These are phyloP conservation scores for Brasenia schreberi DNA, from an alignment of 164 flowering plant genomes.

Conservation along the genomic window DNA sequence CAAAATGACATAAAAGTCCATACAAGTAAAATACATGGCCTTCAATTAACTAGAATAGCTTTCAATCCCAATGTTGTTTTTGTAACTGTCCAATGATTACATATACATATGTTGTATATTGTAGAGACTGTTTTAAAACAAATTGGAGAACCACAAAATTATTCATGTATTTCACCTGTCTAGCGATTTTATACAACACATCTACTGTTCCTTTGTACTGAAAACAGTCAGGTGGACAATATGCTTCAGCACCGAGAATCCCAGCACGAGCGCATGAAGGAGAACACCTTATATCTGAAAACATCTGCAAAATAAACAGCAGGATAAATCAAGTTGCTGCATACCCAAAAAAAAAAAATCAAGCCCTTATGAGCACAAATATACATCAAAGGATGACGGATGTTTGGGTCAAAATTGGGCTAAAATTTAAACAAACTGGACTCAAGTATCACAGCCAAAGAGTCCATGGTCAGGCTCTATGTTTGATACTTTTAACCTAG, in stretches of 20 bases:
- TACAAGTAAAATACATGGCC: background rate
- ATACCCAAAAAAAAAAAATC: background rate
- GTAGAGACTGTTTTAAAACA: background rate
- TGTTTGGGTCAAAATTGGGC: too few species aligned
- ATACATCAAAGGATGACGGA: too few species aligned
- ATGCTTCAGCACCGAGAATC: conserved; percentile 60
- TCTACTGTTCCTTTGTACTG: conserved; percentile 91
- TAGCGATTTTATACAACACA: conserved; percentile 73
- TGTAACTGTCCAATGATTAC: too few species aligned
- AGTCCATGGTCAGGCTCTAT: too few species aligned
- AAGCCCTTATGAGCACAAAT: too few species aligned
- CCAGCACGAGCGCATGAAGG: conserved; percentile 80
- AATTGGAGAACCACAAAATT: conserved; percentile 8
- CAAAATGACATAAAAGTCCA: background rate
- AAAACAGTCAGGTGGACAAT: conserved; percentile 91
- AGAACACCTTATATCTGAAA: conserved; percentile 82
- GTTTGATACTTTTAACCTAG: too few species aligned
- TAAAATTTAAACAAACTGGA: too few species aligned
- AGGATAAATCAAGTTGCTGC: background rate
- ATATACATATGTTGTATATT: too few species aligned
- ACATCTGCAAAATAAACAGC: conserved; percentile 39
- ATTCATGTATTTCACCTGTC: conserved; percentile 43
- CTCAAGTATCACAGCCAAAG: too few species aligned
- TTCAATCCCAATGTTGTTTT: too few species aligned
- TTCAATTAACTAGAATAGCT: background rate